Evolutionary conservation across 805 yeast genomes (phyloP), one percentile per base, ranked within the genome.

Genomic region (Zygotorulaspora danielsina): DNA sequence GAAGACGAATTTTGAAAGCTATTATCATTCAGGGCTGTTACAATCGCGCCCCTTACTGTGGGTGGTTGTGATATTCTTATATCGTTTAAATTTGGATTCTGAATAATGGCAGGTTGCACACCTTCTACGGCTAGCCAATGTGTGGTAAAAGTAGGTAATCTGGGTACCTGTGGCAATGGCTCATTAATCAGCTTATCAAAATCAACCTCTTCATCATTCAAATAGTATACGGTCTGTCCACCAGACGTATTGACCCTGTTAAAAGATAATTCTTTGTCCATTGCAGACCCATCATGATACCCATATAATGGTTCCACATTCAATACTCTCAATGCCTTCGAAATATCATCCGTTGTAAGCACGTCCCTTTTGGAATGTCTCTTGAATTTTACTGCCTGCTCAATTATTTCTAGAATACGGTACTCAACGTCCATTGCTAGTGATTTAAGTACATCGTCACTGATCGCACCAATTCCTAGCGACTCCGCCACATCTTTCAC

Each of bases 381-480:
- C 90, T 90, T 93, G 64, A 90, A 90, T 62, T 93, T 93, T 40
- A 84, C 78, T 15, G 98, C 97, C 49, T 93, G 95, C 61, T 93
- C 98, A 44, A 94, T 69, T 27, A 93, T 84, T 65, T 93, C 97
- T 61, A 90, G 90, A 49, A 93, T 85, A 46, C 98, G 76, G 61
- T 94, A 93, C 66, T 93, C 99, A n/a, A 93, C 94, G 60, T 93
- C 99, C 98, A 93, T 93, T 5, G 99, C 97, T 45, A 93, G 68
- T 46, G 93, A 86, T 57, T 87, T 85, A 34, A 96, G 84, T 2
- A 90, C 95, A 44, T 94, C 98, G 38, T 90, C 97, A 21, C 86
- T 84, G 34, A 93, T 68, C 41, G 69, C 78, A 3, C 72, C 63
- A 25, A 93, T 72, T 1, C 98, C 98, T 8, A 93, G 69, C 2